Evolutionary conservation across 768 basidiomycete species (phyloP).

Genomic region (Lactifluus pinguis): DNA sequence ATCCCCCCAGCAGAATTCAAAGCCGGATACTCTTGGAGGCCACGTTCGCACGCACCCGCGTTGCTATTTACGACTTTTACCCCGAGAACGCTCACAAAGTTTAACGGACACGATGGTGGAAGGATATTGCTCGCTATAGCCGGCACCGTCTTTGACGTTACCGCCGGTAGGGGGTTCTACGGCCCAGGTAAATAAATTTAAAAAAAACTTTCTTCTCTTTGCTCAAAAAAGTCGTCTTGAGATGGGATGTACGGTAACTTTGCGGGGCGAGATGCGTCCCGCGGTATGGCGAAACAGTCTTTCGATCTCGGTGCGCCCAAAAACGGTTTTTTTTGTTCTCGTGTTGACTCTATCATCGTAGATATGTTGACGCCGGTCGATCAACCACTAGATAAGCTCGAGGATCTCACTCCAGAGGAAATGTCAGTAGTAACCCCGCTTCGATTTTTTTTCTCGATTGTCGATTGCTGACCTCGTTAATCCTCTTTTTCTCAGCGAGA

Average conservation of each 20-base stretch:
- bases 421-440: constrained; percentile 45
- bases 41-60: constrained; percentile 69
- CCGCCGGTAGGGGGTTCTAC: constrained; percentile 83
- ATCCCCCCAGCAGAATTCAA: constrained; percentile 63
- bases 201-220: neutral
- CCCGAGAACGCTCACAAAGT: constrained; percentile 61
- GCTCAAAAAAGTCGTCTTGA: constrained; percentile 25
- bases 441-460: neutral
- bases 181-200: constrained; percentile 87
- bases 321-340: too few species aligned
- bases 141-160: constrained; percentile 88
- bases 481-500: constrained; percentile 49
- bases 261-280: constrained; percentile 90
- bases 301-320: constrained; percentile 71
- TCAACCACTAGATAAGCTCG: constrained; percentile 74
- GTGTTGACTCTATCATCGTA: constrained; percentile 22
- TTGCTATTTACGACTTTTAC: constrained; percentile 74
- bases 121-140: constrained; percentile 83
- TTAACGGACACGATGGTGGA: constrained; percentile 52
- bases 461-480: neutral
- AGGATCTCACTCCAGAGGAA: constrained; percentile 71
- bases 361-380: constrained; percentile 90
- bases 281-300: constrained; percentile 97
- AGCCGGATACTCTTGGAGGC: constrained; percentile 87
- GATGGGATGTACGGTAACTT: constrained; percentile 98